Conservation (phyloP, 2,329 filamentous ascomycete species). For the Alternaria postmessia region DNA sequence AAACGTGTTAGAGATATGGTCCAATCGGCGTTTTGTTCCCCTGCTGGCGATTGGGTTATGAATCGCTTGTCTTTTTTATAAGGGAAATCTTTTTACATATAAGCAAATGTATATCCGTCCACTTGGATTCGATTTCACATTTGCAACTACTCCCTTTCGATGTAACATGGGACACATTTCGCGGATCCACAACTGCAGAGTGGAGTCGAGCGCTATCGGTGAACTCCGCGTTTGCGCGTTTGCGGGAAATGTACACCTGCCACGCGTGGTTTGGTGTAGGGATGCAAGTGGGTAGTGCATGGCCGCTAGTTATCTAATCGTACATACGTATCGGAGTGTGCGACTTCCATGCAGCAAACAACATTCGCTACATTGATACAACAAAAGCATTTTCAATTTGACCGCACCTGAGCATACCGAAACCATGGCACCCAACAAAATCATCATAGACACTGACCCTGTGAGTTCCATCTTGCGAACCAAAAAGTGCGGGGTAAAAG, state of each 20-base stretch:
- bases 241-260: slow-evolving; percentile 19
- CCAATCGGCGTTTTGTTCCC: neutral
- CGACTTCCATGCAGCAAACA: neutral
- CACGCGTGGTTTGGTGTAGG: slow-evolving; percentile 20
- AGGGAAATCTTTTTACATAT: neutral
- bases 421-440: slow-evolving; percentile 59
- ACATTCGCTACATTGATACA: neutral
- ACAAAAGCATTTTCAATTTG: too few relatives aligned
- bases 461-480: slow-evolving; percentile 56
- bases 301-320: slow-evolving; percentile 35
- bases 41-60: slow-evolving; percentile 29
- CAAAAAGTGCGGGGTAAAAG: slow-evolving; percentile 17
- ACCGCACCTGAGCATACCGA: neutral
- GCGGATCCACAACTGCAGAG: slow-evolving; percentile 11
- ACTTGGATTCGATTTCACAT: neutral
- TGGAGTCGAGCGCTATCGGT: slow-evolving; percentile 24
- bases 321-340: slow-evolving; percentile 3
- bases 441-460: slow-evolving; percentile 98
- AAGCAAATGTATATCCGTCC: neutral
- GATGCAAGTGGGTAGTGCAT: slow-evolving; percentile 5
- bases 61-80: slow-evolving; percentile 14
- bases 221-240: slow-evolving; percentile 19
- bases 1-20: neutral
- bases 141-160: neutral
- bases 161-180: neutral